These are phyloP conservation scores for Pythium dissimile DNA, from an alignment of 352 stramenopile genomes.

Conservation along the genomic window DNA sequence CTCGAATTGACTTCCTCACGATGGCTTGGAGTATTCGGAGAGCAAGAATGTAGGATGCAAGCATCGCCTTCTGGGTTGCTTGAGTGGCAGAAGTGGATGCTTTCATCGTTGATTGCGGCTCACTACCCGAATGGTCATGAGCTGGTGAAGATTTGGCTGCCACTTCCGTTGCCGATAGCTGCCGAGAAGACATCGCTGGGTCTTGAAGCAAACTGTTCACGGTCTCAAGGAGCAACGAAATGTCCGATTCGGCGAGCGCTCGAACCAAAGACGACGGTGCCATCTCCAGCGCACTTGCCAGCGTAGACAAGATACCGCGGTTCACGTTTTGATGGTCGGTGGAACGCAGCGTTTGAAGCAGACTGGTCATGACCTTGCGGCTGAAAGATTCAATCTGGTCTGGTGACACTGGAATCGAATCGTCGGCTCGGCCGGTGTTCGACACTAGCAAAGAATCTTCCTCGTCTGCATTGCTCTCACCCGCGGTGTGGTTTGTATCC, in stretches of 20 bases:
- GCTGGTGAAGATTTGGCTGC: too few species aligned
- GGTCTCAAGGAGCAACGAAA: slow-evolving; percentile 64
- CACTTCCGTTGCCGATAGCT: too few species aligned
- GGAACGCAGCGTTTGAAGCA: slow-evolving; percentile 48
- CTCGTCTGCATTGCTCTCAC: too few species aligned
- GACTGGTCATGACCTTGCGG: slow-evolving; percentile 35
- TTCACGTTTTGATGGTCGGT: slow-evolving; percentile 72
- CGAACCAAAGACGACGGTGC: slow-evolving; percentile 51
- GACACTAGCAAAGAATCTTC: background rate
- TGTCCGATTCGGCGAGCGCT: slow-evolving; percentile 41
- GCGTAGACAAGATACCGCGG: slow-evolving; percentile 52
- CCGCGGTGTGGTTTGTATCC: background rate
- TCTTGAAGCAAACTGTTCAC: slow-evolving; percentile 69
- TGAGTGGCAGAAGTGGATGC: background rate
- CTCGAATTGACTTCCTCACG: slow-evolving; percentile 49
- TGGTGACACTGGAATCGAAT: slow-evolving; percentile 14
- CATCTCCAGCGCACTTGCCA: slow-evolving; percentile 76
- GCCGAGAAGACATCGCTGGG: slow-evolving; percentile 3
- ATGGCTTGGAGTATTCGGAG: slow-evolving; percentile 71
- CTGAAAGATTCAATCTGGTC: slow-evolving; percentile 51
- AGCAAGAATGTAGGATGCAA: slow-evolving; percentile 58
- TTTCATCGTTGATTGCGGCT: background rate
- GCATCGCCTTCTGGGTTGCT: slow-evolving; percentile 7
- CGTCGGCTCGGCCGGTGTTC: background rate
- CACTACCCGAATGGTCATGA: too few species aligned